Evolutionary conservation across 345 rosid species (phyloP).

Genomic region (Citrus glauca): DNA sequence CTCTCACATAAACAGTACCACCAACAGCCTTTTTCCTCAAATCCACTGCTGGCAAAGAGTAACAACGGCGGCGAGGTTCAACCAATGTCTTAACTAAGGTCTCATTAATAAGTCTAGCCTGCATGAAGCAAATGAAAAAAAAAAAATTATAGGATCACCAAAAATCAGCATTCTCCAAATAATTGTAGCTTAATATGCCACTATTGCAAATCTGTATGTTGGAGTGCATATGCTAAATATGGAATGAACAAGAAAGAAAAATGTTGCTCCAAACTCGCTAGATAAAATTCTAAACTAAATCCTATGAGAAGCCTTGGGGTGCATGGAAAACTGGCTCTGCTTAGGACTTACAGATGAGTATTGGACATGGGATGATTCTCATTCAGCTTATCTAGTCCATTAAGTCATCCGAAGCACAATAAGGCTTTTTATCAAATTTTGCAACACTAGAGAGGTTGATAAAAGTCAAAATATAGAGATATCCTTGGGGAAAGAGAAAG

Average conservation of each 20-base stretch:
- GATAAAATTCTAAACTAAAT: not conserved
- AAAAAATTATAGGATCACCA: not conserved
- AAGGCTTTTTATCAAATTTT: not conserved
- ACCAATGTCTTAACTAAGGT: constrained; percentile 88
- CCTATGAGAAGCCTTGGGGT: not conserved
- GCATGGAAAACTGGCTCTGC: not conserved
- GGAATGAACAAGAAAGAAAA: not conserved
- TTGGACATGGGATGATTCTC: not conserved
- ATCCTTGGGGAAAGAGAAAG: not conserved
- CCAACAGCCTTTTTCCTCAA: constrained; percentile 84
- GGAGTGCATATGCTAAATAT: not conserved
- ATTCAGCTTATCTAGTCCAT: not conserved
- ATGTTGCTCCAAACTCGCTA: not conserved
- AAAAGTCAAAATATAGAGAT: not conserved
- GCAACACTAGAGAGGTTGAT: not conserved
- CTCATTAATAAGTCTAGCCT: constrained; percentile 81
- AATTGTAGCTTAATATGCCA: not conserved
- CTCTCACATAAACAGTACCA: constrained; percentile 72
- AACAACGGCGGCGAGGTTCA: constrained; percentile 85
- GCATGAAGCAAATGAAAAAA: constrained; percentile 8
- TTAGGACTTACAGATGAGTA: not conserved
- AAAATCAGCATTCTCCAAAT: not conserved
- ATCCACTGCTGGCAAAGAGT: constrained; percentile 65
- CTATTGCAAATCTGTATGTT: not conserved
- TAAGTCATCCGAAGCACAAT: not conserved